phyloP scores from a whole-genome alignment of 2,329 filamentous ascomycete genomes.

The Ceratocystis eucalypticola region DNA sequence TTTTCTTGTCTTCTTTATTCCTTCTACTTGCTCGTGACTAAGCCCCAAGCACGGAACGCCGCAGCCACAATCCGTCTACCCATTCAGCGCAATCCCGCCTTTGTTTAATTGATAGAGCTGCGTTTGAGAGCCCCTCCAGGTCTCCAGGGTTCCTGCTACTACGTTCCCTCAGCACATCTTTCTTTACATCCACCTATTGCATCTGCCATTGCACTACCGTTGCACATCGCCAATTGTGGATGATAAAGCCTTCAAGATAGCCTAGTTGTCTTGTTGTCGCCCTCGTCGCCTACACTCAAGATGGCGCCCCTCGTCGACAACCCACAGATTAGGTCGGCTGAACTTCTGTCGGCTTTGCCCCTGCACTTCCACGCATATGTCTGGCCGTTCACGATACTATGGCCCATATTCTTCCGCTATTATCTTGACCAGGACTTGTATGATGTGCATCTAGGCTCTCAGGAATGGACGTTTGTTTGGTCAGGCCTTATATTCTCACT shows the following conservation, averaged over 20 bases:
- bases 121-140: not conserved
- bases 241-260: not conserved
- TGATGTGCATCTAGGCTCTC: conserved; percentile 78
- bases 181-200: not conserved
- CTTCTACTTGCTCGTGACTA: not conserved
- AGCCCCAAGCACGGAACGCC: not conserved
- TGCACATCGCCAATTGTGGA: not conserved
- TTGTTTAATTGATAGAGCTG: not conserved
- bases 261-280: not conserved
- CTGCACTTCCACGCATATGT: conserved; percentile 73
- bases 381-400: conserved; percentile 83
- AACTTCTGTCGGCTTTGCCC: conserved; percentile 76
- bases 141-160: not conserved
- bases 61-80: not conserved
- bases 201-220: not conserved
- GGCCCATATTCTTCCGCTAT: conserved; percentile 81
- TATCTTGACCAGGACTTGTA: conserved; percentile 77
- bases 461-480: conserved; percentile 98
- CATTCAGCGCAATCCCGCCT: not conserved
- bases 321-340: conserved; percentile 73
- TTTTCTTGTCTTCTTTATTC: not conserved
- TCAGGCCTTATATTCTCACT: conserved; percentile 72
- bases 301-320: conserved; percentile 84
- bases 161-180: not conserved
- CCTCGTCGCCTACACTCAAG: not conserved